These are phyloP conservation scores for Pleurozium schreberi DNA, from an alignment of 225 moss, liverwort and hornwort genomes.

Conservation along the genomic window DNA sequence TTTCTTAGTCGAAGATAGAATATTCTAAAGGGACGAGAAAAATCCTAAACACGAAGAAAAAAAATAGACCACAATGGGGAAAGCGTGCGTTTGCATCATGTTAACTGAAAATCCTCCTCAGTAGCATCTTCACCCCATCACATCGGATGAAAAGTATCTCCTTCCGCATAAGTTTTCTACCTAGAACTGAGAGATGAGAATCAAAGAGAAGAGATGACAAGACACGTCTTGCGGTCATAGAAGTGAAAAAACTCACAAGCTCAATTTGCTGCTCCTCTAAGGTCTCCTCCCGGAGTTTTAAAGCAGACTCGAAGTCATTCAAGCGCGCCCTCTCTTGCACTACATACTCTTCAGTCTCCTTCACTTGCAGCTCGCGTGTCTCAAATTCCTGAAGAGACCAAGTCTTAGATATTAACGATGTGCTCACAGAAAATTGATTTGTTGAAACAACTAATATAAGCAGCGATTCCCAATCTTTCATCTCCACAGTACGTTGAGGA, in stretches of 20 bases:
- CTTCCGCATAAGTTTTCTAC: background rate
- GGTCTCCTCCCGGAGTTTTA: slow-evolving; percentile 70
- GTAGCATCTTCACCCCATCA: background rate
- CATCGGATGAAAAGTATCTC: background rate
- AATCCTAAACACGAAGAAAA: background rate
- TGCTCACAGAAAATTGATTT: background rate
- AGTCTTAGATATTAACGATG: background rate
- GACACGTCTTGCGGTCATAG: background rate
- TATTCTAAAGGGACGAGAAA: background rate
- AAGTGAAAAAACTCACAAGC: slow-evolving; percentile 41
- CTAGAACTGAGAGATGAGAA: background rate
- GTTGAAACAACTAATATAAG: background rate
- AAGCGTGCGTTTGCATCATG: background rate
- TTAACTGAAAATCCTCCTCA: background rate
- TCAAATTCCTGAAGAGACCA: slow-evolving; percentile 44
- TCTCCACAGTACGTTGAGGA: background rate
- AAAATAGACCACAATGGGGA: background rate
- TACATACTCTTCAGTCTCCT: slow-evolving; percentile 41
- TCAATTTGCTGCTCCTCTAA: slow-evolving; percentile 80
- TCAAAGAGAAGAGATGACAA: background rate
- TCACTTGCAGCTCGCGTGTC: slow-evolving; percentile 44
- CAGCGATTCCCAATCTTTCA: background rate
- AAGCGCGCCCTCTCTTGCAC: slow-evolving; percentile 66
- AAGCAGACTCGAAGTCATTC: slow-evolving; percentile 58
- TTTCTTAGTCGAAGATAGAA: background rate